Evolutionary conservation across 768 basidiomycete genomes (phyloP).

Genomic region (Suillus discolor): DNA sequence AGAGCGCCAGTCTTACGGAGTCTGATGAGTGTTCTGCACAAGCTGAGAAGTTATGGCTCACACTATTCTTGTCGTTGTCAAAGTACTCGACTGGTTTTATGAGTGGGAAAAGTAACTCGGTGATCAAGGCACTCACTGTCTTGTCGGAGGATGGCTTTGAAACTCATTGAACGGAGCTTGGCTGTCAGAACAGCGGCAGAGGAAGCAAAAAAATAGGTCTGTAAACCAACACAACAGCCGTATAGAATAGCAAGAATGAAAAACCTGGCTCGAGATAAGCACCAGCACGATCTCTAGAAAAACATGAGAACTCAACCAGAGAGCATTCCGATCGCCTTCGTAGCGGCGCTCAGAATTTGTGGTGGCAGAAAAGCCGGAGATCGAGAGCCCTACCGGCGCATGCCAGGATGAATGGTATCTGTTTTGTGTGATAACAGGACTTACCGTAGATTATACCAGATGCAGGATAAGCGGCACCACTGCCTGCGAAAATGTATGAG

Average conservation of each 20-base stretch:
- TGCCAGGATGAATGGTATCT: neutral
- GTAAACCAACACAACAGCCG: conserved; percentile 36
- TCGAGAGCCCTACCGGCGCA: neutral
- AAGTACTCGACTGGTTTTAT: conserved; percentile 75
- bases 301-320: conserved; percentile 23
- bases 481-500: conserved; percentile 8
- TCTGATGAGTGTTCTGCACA: conserved; percentile 4
- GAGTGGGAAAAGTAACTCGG: conserved; percentile 19
- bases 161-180: conserved; percentile 40
- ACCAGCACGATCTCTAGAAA: conserved; percentile 29
- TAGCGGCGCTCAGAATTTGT: conserved; percentile 4
- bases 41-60: conserved; percentile 34
- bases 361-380: conserved; percentile 15
- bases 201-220: conserved; percentile 37
- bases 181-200: conserved; percentile 41
- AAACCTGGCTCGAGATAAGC: conserved; percentile 32
- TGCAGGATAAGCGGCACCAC: conserved; percentile 31
- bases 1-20: conserved; percentile 69
- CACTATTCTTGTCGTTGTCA: conserved; percentile 82
- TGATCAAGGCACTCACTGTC: conserved; percentile 40
- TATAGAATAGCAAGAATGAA: conserved; percentile 41
- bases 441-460: conserved; percentile 37
- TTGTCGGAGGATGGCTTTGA: conserved; percentile 45
- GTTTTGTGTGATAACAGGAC: conserved; percentile 14
- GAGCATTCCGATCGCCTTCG: conserved; percentile 5